Evolutionary conservation across 192 early-diverging fungal species (phyloP), one percentile per base, ranked within the genome.

Genomic region (Umbelopsis sp.): DNA sequence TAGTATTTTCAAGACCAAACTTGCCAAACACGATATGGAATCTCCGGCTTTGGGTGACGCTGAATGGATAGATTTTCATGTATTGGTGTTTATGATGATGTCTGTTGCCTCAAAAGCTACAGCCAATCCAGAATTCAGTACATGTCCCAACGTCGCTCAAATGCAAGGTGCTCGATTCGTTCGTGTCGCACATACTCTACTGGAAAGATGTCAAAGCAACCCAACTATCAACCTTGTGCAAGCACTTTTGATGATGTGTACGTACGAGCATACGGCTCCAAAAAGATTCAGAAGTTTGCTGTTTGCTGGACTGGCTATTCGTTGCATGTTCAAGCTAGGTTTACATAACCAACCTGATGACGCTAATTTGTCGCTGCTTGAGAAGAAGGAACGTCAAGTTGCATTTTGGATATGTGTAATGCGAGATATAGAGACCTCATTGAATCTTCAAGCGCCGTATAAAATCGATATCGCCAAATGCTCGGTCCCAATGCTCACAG

Each of bases 381-480:
- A 61, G 18, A 61, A 16, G 33, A 61, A 61, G 3, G 55, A 61
- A 18, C 30, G 55, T 1, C 55, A 61, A 25, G 11, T 35, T 12
- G 2, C 30, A 35, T 61, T 61, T 35, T 61, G 55, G 55, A 61
- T 61, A 33, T 61, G 55, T 25, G 16, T 35, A 16, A 35, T 61
- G 55, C 27, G 55, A n/a, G 55, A 61, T 61, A 18, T 61, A 0
- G 55, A 61, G 4, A 27, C 33, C 0, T 27, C 55, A 37, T 12
- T 61, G 55, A 61, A 61, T 35, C 55, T 61, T 61, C 55, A 61
- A 5, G 30, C 55, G 11, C 55, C 55, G 2, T 61, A 61, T 30
- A 61, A 61, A 18, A 13, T 61, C 15, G 55, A 61, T 12, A 25
- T 61, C 25, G 27, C 12, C 12, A 11, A 61, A 25, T 61, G 55